These are phyloP conservation scores for Yamadazyma sp. DNA, from an alignment of 805 yeast species.

Conservation along the genomic window DNA sequence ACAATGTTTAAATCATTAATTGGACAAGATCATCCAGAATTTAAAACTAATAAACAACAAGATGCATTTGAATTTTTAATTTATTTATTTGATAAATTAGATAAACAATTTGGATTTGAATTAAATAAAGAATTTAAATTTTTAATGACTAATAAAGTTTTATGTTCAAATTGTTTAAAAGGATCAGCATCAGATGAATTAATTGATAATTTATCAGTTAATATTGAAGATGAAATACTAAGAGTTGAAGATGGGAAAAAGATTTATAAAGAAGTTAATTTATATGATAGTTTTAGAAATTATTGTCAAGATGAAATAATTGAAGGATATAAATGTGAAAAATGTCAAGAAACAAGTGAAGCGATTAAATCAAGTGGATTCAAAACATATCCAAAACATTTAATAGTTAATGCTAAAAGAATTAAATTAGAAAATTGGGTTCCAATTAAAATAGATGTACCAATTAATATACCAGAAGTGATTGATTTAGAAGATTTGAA, in stretches of 20 bases:
- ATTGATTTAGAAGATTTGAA: conserved; percentile 44
- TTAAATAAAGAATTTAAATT: conserved; percentile 65
- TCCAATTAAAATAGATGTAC: conserved; percentile 77
- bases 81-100: conserved; percentile 63
- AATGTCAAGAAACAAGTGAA: conserved; percentile 42
- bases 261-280: conserved; percentile 45
- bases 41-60: conserved; percentile 84
- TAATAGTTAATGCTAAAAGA: conserved; percentile 73
- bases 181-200: conserved; percentile 57
- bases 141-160: conserved; percentile 59
- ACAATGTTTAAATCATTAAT: conserved; percentile 69
- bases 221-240: conserved; percentile 44
- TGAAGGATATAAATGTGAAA: conserved; percentile 59
- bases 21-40: conserved; percentile 79
- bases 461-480: conserved; percentile 50
- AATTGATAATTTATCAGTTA: conserved; percentile 63
- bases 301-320: conserved; percentile 50
- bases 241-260: conserved; percentile 40
- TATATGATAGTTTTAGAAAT: conserved; percentile 47
- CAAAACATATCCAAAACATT: conserved; percentile 62
- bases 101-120: conserved; percentile 37
- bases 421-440: conserved; percentile 87
- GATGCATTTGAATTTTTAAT: conserved; percentile 90
- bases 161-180: conserved; percentile 54
- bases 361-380: conserved; percentile 45